These are phyloP conservation scores for Tuber brumale DNA, from an alignment of 495 filamentous ascomycete species.

Conservation along the genomic window DNA sequence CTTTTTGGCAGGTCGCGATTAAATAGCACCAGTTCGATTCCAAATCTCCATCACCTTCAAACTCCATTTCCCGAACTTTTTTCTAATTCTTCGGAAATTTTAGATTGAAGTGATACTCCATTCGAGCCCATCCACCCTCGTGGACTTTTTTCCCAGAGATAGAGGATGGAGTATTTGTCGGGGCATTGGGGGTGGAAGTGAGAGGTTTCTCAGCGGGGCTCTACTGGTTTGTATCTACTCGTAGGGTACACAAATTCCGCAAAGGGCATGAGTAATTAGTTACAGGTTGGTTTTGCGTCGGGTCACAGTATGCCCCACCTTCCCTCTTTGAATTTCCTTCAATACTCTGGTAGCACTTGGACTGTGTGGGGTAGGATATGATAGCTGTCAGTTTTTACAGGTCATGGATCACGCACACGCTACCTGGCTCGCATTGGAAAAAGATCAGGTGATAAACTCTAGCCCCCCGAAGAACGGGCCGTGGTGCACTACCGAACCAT, in stretches of 20 bases:
- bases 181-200: background rate
- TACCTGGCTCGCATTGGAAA: background rate
- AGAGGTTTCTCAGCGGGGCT: background rate
- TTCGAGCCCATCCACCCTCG: background rate
- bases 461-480: background rate
- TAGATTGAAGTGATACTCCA: background rate
- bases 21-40: background rate
- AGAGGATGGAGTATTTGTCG: background rate
- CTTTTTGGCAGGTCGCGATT: background rate
- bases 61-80: background rate
- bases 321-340: background rate
- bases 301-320: background rate
- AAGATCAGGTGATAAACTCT: background rate
- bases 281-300: background rate
- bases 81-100: background rate
- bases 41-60: background rate
- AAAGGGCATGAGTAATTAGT: background rate
- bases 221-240: background rate
- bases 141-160: background rate
- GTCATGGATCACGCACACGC: background rate
- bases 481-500: background rate
- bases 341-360: background rate
- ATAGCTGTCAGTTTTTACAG: background rate
- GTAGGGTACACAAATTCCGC: background rate
- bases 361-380: background rate